A percentile compares a stretch with the other conserved stretches of the same genome.
These are phyloP conservation scores for Adansonia rubrostipa DNA, from an alignment of 441 rosid genomes.

Conservation along the genomic window DNA sequence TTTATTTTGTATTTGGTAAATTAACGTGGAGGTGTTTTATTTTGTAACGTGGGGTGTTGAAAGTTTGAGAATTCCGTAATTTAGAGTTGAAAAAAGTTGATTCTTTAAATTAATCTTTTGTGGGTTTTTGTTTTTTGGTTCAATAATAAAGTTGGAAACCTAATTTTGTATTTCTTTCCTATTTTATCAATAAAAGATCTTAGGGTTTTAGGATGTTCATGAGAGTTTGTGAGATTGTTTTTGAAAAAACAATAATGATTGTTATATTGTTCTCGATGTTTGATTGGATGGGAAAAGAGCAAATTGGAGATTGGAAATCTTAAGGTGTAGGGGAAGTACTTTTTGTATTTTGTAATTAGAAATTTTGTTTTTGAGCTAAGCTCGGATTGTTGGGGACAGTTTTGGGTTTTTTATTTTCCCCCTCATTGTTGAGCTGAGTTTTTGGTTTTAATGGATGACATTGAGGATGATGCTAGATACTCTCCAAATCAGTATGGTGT, in stretches of 20 bases:
- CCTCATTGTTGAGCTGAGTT: constrained; percentile 27
- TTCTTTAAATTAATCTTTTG: neutral
- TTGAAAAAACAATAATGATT: neutral
- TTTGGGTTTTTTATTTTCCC: neutral
- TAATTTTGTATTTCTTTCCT: neutral
- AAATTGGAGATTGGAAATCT: constrained; percentile 18
- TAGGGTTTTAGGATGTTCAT: constrained; percentile 8
- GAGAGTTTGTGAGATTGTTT: constrained; percentile 4
- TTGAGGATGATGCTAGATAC: constrained; percentile 75
- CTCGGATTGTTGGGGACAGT: constrained; percentile 12
- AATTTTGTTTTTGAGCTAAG: constrained; percentile 10
- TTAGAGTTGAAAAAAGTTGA: neutral
- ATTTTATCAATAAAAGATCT: neutral
- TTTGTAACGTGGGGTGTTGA: constrained; percentile 11
- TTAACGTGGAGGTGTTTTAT: constrained; percentile 6
- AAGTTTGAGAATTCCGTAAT: neutral
- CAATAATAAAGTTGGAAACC: neutral
- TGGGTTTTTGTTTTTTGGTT: constrained; percentile 20
- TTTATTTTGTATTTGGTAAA: constrained; percentile 13
- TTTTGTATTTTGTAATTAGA: neutral
- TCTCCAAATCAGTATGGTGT: constrained; percentile 52
- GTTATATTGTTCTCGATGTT: neutral
- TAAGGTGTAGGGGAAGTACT: neutral
- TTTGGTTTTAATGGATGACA: constrained; percentile 65
- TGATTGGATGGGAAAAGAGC: constrained; percentile 18